A percentile compares a stretch with the other conserved stretches of the same genome.
Conservation (phyloP, 805 yeast genomes). For the Hanseniaspora nectarophila region DNA sequence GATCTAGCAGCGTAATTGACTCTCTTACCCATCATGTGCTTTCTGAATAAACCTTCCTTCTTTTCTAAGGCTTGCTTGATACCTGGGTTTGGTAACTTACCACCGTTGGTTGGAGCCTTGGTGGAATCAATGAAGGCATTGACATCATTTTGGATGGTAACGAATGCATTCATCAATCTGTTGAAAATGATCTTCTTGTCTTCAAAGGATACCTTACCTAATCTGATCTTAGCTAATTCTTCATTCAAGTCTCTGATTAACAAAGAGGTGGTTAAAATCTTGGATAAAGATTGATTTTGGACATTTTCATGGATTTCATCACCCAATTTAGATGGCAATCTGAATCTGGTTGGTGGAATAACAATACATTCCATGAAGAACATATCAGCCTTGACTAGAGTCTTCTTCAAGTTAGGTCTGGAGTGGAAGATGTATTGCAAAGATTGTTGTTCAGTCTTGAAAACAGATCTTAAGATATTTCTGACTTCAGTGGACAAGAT, state of each 20-base stretch:
- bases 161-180: slow-evolving; percentile 90
- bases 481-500: slow-evolving; percentile 79
- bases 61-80: slow-evolving; percentile 94
- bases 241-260: slow-evolving; percentile 82
- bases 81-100: slow-evolving; percentile 73
- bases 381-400: slow-evolving; percentile 54
- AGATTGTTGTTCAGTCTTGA: slow-evolving; percentile 57
- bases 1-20: slow-evolving; percentile 98
- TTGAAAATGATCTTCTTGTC: slow-evolving; percentile 70
- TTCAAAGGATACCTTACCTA: slow-evolving; percentile 49
- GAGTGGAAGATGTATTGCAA: slow-evolving; percentile 70
- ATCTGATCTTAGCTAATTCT: slow-evolving; percentile 52
- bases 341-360: slow-evolving; percentile 93
- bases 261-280: slow-evolving; percentile 65
- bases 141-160: slow-evolving; percentile 86
- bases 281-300: slow-evolving; percentile 77
- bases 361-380: slow-evolving; percentile 80
- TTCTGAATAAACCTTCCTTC: slow-evolving; percentile 96
- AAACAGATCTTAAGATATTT: slow-evolving; percentile 63
- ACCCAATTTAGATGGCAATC: slow-evolving; percentile 92
- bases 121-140: slow-evolving; percentile 87
- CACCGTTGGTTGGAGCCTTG: slow-evolving; percentile 63
- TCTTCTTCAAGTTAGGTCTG: slow-evolving; percentile 45
- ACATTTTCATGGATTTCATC: slow-evolving; percentile 92
- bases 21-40: slow-evolving; percentile 99